A percentile compares a stretch with the other conserved stretches of the same genome.
Evolutionary conservation across 805 yeast species (phyloP).

Genomic region (Myxozyma vanderwaltii): DNA sequence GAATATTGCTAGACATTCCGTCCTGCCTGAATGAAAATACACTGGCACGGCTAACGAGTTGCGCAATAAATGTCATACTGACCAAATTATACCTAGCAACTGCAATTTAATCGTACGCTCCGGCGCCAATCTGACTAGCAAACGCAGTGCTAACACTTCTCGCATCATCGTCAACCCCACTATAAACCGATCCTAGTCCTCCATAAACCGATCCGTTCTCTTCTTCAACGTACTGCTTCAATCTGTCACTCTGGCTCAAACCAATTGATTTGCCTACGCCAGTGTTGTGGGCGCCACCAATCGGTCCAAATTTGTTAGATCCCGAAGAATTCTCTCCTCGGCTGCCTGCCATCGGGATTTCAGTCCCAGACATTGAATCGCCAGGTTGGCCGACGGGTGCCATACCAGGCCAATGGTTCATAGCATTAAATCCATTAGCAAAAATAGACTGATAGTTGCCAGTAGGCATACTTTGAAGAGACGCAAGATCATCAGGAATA

Average conservation of each 20-base stretch:
- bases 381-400: constrained; percentile 1
- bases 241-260: constrained; percentile 33
- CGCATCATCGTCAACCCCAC: constrained; percentile 34
- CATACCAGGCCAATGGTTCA: constrained; percentile 19
- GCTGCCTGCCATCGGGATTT: background rate
- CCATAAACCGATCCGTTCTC: constrained; percentile 27
- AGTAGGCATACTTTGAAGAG: constrained; percentile 9
- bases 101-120: constrained; percentile 5
- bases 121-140: constrained; percentile 36
- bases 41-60: too few relatives aligned
- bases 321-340: background rate
- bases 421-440: constrained; percentile 20
- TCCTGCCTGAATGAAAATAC: too few relatives aligned
- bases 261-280: constrained; percentile 17
- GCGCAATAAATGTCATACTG: too few relatives aligned
- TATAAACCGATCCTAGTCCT: constrained; percentile 23
- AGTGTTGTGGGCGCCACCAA: constrained; percentile 17
- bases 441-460: constrained; percentile 29
- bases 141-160: constrained; percentile 35
- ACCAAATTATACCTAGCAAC: too few relatives aligned
- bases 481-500: constrained; percentile 38
- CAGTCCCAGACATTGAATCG: background rate
- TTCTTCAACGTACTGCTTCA: constrained; percentile 33
- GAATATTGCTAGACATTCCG: too few relatives aligned
- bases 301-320: constrained; percentile 16